Evolutionary conservation across 495 filamentous ascomycete species (phyloP).

Genomic region (Lineolata rhizophorae): DNA sequence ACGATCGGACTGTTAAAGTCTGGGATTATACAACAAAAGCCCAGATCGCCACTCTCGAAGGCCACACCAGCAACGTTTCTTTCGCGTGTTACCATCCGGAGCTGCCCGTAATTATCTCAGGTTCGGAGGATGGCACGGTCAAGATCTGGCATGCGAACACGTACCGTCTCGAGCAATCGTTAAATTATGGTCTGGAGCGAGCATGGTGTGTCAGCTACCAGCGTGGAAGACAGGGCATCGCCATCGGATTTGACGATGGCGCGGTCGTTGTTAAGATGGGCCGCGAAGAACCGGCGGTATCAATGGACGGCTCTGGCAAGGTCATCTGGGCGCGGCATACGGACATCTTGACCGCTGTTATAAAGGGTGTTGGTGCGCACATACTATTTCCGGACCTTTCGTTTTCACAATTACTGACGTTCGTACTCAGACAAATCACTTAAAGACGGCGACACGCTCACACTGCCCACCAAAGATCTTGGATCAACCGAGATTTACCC

Average conservation of each 20-base stretch:
- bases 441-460: conserved; percentile 76
- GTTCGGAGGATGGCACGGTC: conserved; percentile 91
- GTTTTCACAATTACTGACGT: conserved; percentile 3
- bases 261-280: conserved; percentile 96
- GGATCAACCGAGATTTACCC: conserved; percentile 94
- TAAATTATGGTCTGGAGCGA: conserved; percentile 86
- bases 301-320: conserved; percentile 91
- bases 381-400: conserved; percentile 14
- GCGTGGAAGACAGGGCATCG: conserved; percentile 77
- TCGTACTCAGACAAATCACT: conserved; percentile 34
- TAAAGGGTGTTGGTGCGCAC: conserved; percentile 80
- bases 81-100: conserved; percentile 98
- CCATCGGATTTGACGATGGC: conserved; percentile 93
- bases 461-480: conserved; percentile 77
- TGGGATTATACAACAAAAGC: conserved; percentile 99
- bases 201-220: conserved; percentile 97
- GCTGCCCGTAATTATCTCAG: conserved; percentile 93
- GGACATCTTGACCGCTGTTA: conserved; percentile 81
- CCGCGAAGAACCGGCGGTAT: conserved; percentile 88
- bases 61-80: conserved; percentile 96
- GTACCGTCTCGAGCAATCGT: conserved; percentile 81
- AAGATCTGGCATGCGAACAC: conserved; percentile 99
- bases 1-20: conserved; percentile 51
- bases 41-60: conserved; percentile 86
- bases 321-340: conserved; percentile 87